Evolutionary conservation across 2,329 filamentous ascomycete species (phyloP).

Genomic region (Claviceps monticola): DNA sequence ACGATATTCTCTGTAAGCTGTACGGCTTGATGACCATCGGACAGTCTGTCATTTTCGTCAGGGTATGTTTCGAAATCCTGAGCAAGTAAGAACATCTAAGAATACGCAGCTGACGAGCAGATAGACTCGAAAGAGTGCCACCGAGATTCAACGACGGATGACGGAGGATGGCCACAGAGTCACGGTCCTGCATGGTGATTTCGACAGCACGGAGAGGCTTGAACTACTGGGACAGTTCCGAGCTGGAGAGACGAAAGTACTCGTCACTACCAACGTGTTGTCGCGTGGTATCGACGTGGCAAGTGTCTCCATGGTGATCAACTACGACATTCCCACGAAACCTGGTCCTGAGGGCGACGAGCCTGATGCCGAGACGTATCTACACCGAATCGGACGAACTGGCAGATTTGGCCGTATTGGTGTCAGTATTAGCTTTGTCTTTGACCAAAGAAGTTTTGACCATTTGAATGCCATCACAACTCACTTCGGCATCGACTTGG

Average conservation of each 20-base stretch:
- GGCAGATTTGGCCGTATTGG: constrained; percentile 94
- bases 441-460: constrained; percentile 67
- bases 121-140: constrained; percentile 73
- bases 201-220: constrained; percentile 75
- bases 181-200: constrained; percentile 74
- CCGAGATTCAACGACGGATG: constrained; percentile 77
- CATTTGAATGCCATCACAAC: constrained; percentile 68
- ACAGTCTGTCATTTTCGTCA: constrained; percentile 96
- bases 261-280: constrained; percentile 95
- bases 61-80: constrained; percentile 35
- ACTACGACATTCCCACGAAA: constrained; percentile 78
- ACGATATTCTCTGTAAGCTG: constrained; percentile 75
- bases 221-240: constrained; percentile 77
- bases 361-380: constrained; percentile 87
- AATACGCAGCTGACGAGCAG: constrained; percentile 8
- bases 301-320: constrained; percentile 94
- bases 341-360: constrained; percentile 49
- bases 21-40: constrained; percentile 95
- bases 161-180: constrained; percentile 80
- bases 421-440: constrained; percentile 89
- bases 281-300: constrained; percentile 88
- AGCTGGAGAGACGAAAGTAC: constrained; percentile 75
- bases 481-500: constrained; percentile 69
- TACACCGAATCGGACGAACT: constrained; percentile 94
- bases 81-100: background rate